A percentile compares a stretch with the other conserved stretches of the same genome.
These are phyloP conservation scores for Alternaria dauci DNA, from an alignment of 2,329 filamentous ascomycete genomes.

Conservation along the genomic window DNA sequence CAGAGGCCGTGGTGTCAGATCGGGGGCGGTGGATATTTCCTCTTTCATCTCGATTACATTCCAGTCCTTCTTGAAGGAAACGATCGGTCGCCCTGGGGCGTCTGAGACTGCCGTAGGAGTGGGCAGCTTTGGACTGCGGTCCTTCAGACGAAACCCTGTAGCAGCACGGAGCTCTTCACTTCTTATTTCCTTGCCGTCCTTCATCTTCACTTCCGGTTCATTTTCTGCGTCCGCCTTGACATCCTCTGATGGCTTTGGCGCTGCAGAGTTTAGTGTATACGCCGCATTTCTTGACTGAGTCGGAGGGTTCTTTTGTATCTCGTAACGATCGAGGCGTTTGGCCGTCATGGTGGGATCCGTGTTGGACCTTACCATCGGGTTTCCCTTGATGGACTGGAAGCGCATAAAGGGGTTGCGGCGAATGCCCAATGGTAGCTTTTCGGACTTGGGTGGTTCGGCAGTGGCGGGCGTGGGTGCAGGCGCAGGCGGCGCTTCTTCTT, in stretches of 20 bases:
- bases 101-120: constrained; percentile 92
- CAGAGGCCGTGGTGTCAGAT: constrained; percentile 29
- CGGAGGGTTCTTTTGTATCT: constrained; percentile 86
- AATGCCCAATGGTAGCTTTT: constrained; percentile 57
- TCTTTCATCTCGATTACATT: constrained; percentile 76
- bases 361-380: constrained; percentile 54
- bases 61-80: constrained; percentile 93
- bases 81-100: constrained; percentile 88
- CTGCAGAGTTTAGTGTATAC: constrained; percentile 73
- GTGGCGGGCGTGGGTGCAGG: constrained; percentile 39
- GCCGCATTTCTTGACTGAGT: constrained; percentile 81
- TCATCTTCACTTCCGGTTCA: constrained; percentile 61
- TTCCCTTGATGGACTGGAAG: constrained; percentile 63
- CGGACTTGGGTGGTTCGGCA: constrained; percentile 41
- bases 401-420: constrained; percentile 73
- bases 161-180: constrained; percentile 88
- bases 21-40: constrained; percentile 45
- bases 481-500: constrained; percentile 53
- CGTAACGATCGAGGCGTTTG: constrained; percentile 61
- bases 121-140: constrained; percentile 85
- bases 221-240: constrained; percentile 42
- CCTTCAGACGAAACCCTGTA: constrained; percentile 86
- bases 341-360: constrained; percentile 57
- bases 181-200: constrained; percentile 83
- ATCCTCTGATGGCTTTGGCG: constrained; percentile 44